Conservation (phyloP, 257 asterid genomes). For the Osmanthus fragrans region DNA sequence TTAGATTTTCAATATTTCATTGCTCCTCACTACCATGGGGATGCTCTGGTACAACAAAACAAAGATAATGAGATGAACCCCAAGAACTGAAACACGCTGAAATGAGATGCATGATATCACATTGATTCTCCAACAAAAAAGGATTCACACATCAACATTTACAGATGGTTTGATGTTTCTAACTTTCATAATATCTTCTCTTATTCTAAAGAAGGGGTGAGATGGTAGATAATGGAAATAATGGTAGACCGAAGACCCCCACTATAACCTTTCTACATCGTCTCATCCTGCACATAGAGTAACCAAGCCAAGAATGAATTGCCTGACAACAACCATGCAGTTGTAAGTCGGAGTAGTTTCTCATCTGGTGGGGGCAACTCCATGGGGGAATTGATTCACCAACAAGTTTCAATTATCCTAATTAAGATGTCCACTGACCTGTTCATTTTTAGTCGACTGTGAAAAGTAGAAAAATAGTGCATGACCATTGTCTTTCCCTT, state of each 20-base stretch:
- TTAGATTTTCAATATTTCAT: too few species aligned
- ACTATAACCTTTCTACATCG: constrained; percentile 10
- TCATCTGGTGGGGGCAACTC: not conserved
- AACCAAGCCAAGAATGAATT: constrained; percentile 97
- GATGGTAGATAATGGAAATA: constrained; percentile 27
- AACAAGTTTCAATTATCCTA: constrained; percentile 32
- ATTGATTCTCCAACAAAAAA: not conserved
- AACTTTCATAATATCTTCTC: too few species aligned
- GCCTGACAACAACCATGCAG: constrained; percentile 60
- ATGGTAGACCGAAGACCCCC: not conserved
- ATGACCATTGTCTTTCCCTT: too few species aligned
- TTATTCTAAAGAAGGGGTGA: constrained; percentile 22
- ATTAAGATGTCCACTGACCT: too few species aligned
- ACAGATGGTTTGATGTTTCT: constrained; percentile 12
- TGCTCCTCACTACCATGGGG: too few species aligned
- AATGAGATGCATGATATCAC: not conserved
- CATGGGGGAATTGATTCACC: too few species aligned
- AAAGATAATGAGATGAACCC: too few species aligned
- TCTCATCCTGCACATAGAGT: constrained; percentile 36
- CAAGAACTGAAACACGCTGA: not conserved
- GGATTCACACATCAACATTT: constrained; percentile 1
- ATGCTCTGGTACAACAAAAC: too few species aligned
- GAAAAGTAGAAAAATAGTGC: too few species aligned
- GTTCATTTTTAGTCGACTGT: too few species aligned
- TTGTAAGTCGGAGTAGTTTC: constrained; percentile 19